These are phyloP conservation scores for Wickerhamomyces subpelliculosus DNA, from an alignment of 805 yeast species.

Conservation along the genomic window DNA sequence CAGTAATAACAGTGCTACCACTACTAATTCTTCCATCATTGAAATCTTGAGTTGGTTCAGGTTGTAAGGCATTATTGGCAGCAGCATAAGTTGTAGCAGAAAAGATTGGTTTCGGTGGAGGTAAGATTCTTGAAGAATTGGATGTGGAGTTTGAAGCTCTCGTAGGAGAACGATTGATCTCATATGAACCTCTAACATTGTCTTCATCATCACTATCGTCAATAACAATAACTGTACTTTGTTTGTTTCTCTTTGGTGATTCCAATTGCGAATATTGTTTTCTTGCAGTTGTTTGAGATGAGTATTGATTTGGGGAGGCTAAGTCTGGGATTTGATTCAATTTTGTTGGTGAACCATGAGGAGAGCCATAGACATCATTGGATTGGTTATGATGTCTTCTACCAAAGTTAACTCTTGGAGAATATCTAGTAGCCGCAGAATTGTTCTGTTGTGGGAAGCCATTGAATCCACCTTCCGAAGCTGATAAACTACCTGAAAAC, in stretches of 20 bases:
- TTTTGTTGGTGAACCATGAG: conserved; percentile 10
- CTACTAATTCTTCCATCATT: conserved; percentile 25
- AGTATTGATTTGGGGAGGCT: conserved; percentile 16
- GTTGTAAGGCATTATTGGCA: conserved; percentile 28
- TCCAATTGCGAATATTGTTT: conserved; percentile 62
- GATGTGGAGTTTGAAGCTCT: conserved; percentile 23
- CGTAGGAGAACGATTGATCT: conserved; percentile 32
- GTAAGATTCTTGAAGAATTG: conserved; percentile 38
- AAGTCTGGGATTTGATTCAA: conserved; percentile 17
- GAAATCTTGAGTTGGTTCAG: conserved; percentile 9
- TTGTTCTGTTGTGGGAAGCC: conserved; percentile 10
- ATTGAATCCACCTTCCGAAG: conserved; percentile 6
- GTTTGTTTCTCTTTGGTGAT: conserved; percentile 59
- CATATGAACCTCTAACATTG: conserved; percentile 4
- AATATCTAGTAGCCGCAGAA: conserved; percentile 23
- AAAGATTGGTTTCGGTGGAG: conserved; percentile 61
- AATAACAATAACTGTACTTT: conserved; percentile 41
- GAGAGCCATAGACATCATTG: conserved; percentile 22
- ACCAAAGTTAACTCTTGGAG: conserved; percentile 36
- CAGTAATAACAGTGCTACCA: conserved; percentile 21
- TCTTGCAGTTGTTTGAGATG: conserved; percentile 57
- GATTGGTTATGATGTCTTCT: conserved; percentile 20
- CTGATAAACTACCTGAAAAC: background rate
- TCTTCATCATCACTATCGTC: conserved; percentile 33
- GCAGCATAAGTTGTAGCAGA: conserved; percentile 58